A percentile compares a stretch with the other conserved stretches of the same genome.
These are phyloP conservation scores for Nicotiana otophora DNA, from an alignment of 257 asterid species.

Conservation along the genomic window DNA sequence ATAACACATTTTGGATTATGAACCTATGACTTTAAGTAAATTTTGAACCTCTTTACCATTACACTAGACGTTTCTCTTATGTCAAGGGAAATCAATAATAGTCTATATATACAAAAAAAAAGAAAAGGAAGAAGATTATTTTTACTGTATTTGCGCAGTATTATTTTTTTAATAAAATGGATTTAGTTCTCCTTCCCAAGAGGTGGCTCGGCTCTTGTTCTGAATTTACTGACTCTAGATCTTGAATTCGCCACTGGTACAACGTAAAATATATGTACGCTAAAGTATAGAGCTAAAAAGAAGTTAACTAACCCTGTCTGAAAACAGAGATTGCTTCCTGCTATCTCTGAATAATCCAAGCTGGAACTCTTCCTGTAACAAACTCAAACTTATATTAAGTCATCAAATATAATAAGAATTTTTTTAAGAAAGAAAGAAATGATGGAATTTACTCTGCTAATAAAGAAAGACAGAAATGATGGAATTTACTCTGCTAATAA, in stretches of 20 bases:
- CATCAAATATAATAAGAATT: too few relatives aligned
- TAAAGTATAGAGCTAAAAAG: neutral
- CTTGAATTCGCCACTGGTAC: neutral
- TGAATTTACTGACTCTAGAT: neutral
- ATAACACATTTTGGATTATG: too few relatives aligned
- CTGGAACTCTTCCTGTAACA: conserved; percentile 44
- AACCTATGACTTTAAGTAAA: too few relatives aligned
- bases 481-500: conserved; percentile 37
- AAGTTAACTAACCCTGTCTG: conserved; percentile 35
- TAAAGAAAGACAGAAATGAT: neutral
- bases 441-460: conserved; percentile 33
- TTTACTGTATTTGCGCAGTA: too few relatives aligned
- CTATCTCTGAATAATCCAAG: conserved; percentile 45
- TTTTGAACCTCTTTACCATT: too few relatives aligned
- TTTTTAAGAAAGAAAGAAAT: neutral
- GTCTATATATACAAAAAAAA: too few relatives aligned
- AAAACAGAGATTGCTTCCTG: conserved; percentile 34
- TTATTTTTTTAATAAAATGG: too few relatives aligned
- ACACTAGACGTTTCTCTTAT: too few relatives aligned
- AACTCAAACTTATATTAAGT: neutral
- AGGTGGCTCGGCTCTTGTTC: too few relatives aligned
- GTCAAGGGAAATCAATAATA: too few relatives aligned
- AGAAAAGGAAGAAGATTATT: too few relatives aligned
- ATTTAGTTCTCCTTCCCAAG: too few relatives aligned
- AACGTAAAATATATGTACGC: neutral